phyloP scores from a whole-genome alignment of 2,329 filamentous ascomycete species.

The Aspergillus nomiae region DNA sequence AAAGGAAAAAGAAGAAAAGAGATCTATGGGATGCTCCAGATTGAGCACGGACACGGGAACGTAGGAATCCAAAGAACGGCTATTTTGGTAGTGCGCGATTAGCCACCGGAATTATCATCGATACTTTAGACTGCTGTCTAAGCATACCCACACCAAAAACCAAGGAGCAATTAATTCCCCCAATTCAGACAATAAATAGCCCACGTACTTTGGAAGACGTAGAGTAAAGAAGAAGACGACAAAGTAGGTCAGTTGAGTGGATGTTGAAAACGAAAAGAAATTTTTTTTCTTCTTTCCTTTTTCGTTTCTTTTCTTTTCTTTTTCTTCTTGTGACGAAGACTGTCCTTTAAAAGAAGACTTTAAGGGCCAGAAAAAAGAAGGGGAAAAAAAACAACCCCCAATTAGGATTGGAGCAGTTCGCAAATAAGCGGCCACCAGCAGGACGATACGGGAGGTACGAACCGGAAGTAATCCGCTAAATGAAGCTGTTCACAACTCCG shows the following conservation, averaged over 20 bases:
- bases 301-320: no score
- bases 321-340: not conserved
- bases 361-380: constrained; percentile 8
- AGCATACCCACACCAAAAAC: constrained; percentile 20
- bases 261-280: not conserved
- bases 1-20: constrained; percentile 15
- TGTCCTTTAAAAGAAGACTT: not conserved
- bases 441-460: not conserved
- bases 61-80: constrained; percentile 25
- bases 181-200: constrained; percentile 1
- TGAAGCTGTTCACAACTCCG: constrained; percentile 5
- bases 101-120: constrained; percentile 27
- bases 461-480: constrained; percentile 7
- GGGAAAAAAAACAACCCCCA: constrained; percentile 6
- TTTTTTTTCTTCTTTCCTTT: no score
- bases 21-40: constrained; percentile 26
- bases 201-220: constrained; percentile 16
- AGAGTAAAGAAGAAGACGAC: not conserved
- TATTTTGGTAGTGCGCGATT: constrained; percentile 29
- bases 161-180: constrained; percentile 12
- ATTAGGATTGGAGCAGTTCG: constrained; percentile 4
- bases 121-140: constrained; percentile 20
- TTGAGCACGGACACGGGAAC: constrained; percentile 28
- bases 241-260: not conserved
- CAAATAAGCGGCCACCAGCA: constrained; percentile 1